Conservation (phyloP, 257 asterid species). For the Plantago major region DNA sequence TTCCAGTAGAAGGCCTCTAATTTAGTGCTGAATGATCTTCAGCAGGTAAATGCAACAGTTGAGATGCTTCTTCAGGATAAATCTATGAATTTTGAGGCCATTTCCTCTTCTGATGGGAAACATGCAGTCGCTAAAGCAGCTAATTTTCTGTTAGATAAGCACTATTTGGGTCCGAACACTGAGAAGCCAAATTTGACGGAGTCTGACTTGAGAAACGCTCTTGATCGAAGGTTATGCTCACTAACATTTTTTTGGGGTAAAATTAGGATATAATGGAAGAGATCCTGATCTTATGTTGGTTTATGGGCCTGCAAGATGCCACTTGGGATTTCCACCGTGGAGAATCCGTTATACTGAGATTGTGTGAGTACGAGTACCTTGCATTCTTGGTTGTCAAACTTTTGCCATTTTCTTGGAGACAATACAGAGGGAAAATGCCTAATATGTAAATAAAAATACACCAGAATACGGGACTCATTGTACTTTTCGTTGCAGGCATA, state of each 20-base stretch:
- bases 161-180: constrained; percentile 29
- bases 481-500: constrained; percentile 40
- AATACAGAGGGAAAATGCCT: not conserved
- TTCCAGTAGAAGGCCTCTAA: constrained; percentile 16
- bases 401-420: too few relatives aligned
- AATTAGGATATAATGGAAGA: constrained; percentile 55
- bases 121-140: constrained; percentile 85
- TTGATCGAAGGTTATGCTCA: too few relatives aligned
- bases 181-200: constrained; percentile 57
- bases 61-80: constrained; percentile 35
- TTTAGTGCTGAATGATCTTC: constrained; percentile 14
- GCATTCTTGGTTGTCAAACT: not conserved
- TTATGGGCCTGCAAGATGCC: constrained; percentile 90
- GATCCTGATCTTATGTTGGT: constrained; percentile 85
- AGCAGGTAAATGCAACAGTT: constrained; percentile 32
- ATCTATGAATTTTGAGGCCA: constrained; percentile 53
- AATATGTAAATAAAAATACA: not conserved
- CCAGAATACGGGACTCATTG: not conserved
- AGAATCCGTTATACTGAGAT: constrained; percentile 93
- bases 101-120: constrained; percentile 75
- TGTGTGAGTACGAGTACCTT: constrained; percentile 51
- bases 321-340: constrained; percentile 95
- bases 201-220: constrained; percentile 65
- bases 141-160: constrained; percentile 57
- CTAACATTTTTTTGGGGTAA: constrained; percentile 22